Evolutionary conservation across 345 rosid genomes (phyloP).

Genomic region (Brassica juncea): DNA sequence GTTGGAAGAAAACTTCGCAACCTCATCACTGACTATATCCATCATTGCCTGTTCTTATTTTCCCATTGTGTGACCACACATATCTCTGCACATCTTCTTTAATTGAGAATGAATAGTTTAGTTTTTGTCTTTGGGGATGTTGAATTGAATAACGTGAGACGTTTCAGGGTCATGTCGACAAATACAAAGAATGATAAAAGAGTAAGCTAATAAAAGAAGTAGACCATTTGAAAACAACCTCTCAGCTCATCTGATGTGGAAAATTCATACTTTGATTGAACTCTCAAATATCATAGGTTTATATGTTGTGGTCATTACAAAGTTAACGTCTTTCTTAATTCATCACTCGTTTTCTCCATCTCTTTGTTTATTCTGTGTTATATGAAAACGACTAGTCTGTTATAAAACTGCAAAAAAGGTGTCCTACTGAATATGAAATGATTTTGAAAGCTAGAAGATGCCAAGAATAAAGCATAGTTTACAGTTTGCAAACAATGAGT

Average conservation of each 20-base stretch:
- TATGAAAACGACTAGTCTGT: conserved; percentile 34
- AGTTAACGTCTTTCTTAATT: conserved; percentile 20
- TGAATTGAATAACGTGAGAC: not conserved
- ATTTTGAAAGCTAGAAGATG: conserved; percentile 25
- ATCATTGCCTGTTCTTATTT: conserved; percentile 18
- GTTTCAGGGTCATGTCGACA: conserved; percentile 4
- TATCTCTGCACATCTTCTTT: conserved; percentile 17
- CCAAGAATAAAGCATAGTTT: conserved; percentile 37
- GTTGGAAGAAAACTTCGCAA: conserved; percentile 49
- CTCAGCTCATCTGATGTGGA: conserved; percentile 23
- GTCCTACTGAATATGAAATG: conserved; percentile 29
- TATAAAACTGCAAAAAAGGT: conserved; percentile 11
- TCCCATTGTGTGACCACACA: conserved; percentile 9
- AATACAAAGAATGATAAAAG: conserved; percentile 5
- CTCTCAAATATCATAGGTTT: not conserved
- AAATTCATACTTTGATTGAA: not conserved
- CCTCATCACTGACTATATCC: conserved; percentile 47
- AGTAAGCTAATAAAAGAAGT: conserved; percentile 13
- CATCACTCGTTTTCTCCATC: conserved; percentile 24
- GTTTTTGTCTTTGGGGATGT: conserved; percentile 20
- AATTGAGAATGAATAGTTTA: conserved; percentile 19
- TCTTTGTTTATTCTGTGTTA: conserved; percentile 6
- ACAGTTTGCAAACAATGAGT: conserved; percentile 20
- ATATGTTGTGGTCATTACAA: conserved; percentile 23
- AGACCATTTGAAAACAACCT: conserved; percentile 32